phyloP scores from a whole-genome alignment of 177 flowering plant genomes.

The Tripterygium wilfordii region DNA sequence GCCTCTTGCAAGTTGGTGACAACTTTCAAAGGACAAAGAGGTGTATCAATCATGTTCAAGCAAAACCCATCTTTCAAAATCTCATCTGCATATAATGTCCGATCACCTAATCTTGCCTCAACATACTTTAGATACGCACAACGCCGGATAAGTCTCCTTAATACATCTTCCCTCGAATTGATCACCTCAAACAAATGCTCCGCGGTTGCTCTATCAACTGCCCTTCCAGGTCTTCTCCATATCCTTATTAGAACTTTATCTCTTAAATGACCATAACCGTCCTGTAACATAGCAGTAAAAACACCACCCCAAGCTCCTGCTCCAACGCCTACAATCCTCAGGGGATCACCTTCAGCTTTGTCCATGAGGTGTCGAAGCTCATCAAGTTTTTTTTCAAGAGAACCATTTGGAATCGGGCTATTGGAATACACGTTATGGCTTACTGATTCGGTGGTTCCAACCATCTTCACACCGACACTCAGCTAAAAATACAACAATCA shows the following conservation, averaged over 20 bases:
- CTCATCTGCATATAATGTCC: slow-evolving; percentile 83
- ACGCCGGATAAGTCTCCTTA: slow-evolving; percentile 82
- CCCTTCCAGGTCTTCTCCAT: slow-evolving; percentile 84
- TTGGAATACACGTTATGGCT: slow-evolving; percentile 24
- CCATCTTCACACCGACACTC: too few relatives aligned
- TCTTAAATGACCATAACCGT: slow-evolving; percentile 71
- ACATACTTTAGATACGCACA: slow-evolving; percentile 94
- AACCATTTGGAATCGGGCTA: slow-evolving; percentile 46
- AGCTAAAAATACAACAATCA: too few relatives aligned
- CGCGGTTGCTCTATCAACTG: slow-evolving; percentile 81
- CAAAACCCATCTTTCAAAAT: slow-evolving; percentile 94
- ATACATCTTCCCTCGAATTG: slow-evolving; percentile 85
- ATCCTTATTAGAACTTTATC: slow-evolving; percentile 88
- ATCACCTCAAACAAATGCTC: slow-evolving; percentile 93
- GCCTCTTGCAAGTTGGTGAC: slow-evolving; percentile 97
- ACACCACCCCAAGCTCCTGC: slow-evolving; percentile 99
- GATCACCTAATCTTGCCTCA: slow-evolving; percentile 86
- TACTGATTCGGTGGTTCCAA: slow-evolving; percentile 28
- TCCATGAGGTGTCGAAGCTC: slow-evolving; percentile 65
- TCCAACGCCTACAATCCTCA: slow-evolving; percentile 92
- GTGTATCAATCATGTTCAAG: slow-evolving; percentile 96
- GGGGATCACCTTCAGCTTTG: slow-evolving; percentile 69
- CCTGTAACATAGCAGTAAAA: slow-evolving; percentile 84
- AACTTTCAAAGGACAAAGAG: slow-evolving; percentile 89
- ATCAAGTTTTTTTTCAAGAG: slow-evolving; percentile 76